Percentiles rank a stretch among this genome's conserved stretches.
Conservation (phyloP, 2,329 filamentous ascomycete genomes). For the Cercospora sp. region DNA sequence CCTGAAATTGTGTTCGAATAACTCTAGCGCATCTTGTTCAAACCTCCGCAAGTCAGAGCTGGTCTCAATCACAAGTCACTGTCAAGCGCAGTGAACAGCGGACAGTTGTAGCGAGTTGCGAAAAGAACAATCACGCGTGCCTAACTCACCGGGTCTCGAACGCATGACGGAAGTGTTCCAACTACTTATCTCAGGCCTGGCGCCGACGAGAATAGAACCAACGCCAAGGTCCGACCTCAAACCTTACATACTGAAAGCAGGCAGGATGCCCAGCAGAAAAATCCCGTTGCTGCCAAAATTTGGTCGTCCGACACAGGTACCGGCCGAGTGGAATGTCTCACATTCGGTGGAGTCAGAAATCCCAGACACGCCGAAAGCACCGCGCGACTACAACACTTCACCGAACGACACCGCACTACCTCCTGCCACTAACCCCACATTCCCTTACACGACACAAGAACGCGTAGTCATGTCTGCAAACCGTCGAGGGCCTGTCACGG, state of each 20-base stretch:
- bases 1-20: not conserved
- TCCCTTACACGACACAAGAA: not conserved
- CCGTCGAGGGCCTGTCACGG: not conserved
- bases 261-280: constrained; percentile 13
- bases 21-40: not conserved
- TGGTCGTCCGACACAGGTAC: not conserved
- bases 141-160: not conserved
- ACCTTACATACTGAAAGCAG: constrained; percentile 8
- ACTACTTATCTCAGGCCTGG: not conserved
- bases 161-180: not conserved
- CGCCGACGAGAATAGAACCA: constrained; percentile 2
- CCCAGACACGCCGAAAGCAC: constrained; percentile 2
- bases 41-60: not conserved
- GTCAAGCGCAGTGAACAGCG: not conserved
- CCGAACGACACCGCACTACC: not conserved
- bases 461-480: not conserved
- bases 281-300: constrained; percentile 13
- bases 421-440: not conserved
- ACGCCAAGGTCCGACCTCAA: not conserved
- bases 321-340: not conserved
- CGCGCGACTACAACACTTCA: not conserved
- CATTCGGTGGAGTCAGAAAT: not conserved
- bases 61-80: not conserved
- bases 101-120: not conserved
- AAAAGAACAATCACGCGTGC: not conserved